Evolutionary conservation across 495 filamentous ascomycete genomes (phyloP), one percentile per base, ranked within the genome.

Genomic region (Acidomyces sp.): DNA sequence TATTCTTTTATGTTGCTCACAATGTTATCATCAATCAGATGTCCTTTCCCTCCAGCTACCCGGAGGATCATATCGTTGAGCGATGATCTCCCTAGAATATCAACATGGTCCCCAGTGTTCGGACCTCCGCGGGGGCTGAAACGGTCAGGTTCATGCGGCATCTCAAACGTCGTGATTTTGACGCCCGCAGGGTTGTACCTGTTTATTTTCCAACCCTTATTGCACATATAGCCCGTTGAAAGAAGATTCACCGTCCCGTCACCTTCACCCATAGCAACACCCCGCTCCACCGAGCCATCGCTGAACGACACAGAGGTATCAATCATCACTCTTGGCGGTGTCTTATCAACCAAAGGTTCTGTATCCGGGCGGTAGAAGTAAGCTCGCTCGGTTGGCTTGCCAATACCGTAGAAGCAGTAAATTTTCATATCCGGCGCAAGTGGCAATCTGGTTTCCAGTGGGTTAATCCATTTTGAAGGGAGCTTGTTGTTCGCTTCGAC

Each of bases 331-430:
- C 92, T 88, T 3, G 85, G 64, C 23, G 34, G 18, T 18, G 19
- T 33, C 1, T 43, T 30, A 29, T 68, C 75, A 10, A 77, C 70
- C 2, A 66, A 56, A 0, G 82, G 78, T 31, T 77, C 72, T 2
- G 66, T 66, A 25, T 87, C 76, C 15, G 82, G 68, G 28, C 80
- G 78, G 63, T 95, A 95, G 60, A 78, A 97, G 60, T 95, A 97
- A 35, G 77, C 74, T 34, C 87, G 70, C 59, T 96, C 87, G 0
- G 87, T 94, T 10, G 81, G 77, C 59, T 96, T 96, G 5, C 81
- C 84, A 19, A 93, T 71, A 25, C 84, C 90, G 57, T 97, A 96
- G 65, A 97, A 96, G 62, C 90, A 97, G 57, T 90, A 97, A 15
- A 97, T 83, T 65, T 93, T 95, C 59, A 97, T 70, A 54, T 75